Base-by-base conservation (phyloP, 1,284 basidiomycete genomes). In the Ustanciosporium gigantosporum region DNA sequence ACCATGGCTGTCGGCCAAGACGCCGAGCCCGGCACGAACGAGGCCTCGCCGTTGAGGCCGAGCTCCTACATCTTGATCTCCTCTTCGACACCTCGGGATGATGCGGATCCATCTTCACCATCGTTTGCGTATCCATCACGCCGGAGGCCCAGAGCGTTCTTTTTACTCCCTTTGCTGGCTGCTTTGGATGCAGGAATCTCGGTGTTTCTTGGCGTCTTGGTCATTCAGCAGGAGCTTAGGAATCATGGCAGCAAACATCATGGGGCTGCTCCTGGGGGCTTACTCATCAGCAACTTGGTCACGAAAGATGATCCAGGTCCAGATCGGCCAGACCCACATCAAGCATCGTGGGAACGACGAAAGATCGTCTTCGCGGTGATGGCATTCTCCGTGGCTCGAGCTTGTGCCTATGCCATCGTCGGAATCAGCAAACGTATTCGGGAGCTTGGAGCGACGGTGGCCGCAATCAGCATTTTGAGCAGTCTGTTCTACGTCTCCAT, bases 401-500 rank as follows among this genome's bases (percentile, higher is more conserved):
- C 47, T 2, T 22, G 23, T 14, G 43, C 57, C 0, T 53, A 58
- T 17, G 46, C 56, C 15, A 52, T 56, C 24, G 40, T 68, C 7
- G 66, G 66, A 32, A 38, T 68, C 52, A 65, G 56, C 41, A 57
- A 39, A 39, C 51, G 46, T 4, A 55, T 64, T 17, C 48, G 60
- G 4, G 40, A 52, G 20, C 47, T 60, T n/a, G 57, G 66, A 9
- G 53, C 65, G 17, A 52, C 50, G 3, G 49, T 68, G 3, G 66
- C 60, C 17, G 66, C 66, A 14, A 55, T 52, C 37, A 60, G 56
- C 29, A 53, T 68, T 42, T 49, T 68, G 21, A 58, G 60, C 41
- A 48, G 52, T 2, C 56, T 68, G 9, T 68, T 65, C 39, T 56
- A 62, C 39, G 49, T 60, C 19, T 68, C 66, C 11, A 32, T 65